A percentile compares a stretch with the other conserved stretches of the same genome.
Evolutionary conservation across 176 grass and related monocot genomes (phyloP).

Genomic region (Melocanna baccifera): DNA sequence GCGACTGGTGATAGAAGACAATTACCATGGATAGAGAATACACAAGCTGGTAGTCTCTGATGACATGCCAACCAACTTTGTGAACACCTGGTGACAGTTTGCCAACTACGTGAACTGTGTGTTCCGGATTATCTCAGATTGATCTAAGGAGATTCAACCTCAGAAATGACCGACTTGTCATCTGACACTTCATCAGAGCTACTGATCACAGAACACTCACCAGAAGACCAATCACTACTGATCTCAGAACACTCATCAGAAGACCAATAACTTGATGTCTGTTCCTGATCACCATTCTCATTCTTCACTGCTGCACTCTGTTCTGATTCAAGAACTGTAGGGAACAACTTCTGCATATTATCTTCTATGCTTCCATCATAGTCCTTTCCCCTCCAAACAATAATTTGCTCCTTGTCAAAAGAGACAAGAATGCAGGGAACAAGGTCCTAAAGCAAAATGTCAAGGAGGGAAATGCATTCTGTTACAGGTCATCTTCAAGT

Average conservation of each 20-base stretch:
- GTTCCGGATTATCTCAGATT: slow-evolving; percentile 19
- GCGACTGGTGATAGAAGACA: neutral
- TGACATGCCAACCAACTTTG: neutral
- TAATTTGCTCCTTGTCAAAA: slow-evolving; percentile 84
- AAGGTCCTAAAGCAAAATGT: slow-evolving; percentile 50
- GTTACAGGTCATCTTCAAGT: neutral
- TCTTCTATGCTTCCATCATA: slow-evolving; percentile 28
- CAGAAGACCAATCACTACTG: slow-evolving; percentile 21
- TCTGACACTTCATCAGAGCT: slow-evolving; percentile 32
- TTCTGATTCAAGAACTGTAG: slow-evolving; percentile 32
- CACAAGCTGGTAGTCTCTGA: neutral
- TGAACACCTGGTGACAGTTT: neutral
- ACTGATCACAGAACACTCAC: slow-evolving; percentile 29
- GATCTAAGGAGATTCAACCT: neutral
- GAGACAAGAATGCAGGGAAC: slow-evolving; percentile 82
- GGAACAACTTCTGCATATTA: slow-evolving; percentile 18
- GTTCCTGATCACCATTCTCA: slow-evolving; percentile 22
- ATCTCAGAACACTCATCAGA: slow-evolving; percentile 32
- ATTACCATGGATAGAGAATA: neutral
- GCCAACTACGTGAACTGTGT: neutral
- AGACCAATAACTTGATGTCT: slow-evolving; percentile 13
- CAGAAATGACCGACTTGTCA: slow-evolving; percentile 27
- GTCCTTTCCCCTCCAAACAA: slow-evolving; percentile 80
- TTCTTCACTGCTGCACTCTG: slow-evolving; percentile 23
- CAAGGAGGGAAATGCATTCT: neutral